Evolutionary conservation across 805 yeast species (phyloP), one percentile per base, ranked within the genome.

Genomic region (Zygotorulaspora danielsina): DNA sequence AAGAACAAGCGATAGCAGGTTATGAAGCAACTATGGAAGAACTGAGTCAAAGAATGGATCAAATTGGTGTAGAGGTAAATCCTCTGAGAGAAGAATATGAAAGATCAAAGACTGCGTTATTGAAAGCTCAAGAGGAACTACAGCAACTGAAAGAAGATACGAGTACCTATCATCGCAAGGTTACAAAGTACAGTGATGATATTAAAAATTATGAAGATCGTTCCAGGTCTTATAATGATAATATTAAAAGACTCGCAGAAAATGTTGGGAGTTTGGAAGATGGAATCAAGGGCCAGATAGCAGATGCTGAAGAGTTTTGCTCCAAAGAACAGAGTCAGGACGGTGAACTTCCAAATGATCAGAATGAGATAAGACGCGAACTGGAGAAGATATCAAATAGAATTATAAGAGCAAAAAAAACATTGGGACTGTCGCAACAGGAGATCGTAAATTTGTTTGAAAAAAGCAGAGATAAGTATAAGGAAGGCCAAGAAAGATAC

Each of bases 341-440:
- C 2, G 42, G 59, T 4, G 68, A 64, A 0, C 57, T 70, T 19
- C 64, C 64, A 0, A 72, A 71, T 27, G 65, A 73, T 2, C 59
- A 66, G 11, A 76, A 75, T 5, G 66, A 71, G 2, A 72, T 82
- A 9, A 71, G 70, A 17, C 45, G 54, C 2, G 81, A 78, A 50
- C 69, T 77, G 36, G 65, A 62, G 17, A 64, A 59, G 13, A 66
- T 79, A 11, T 69, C 73, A 15, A 50, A 56, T 22, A 69, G 70
- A 15, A 70, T 83, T 12, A 63, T 68, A 34, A 69, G 66, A 38
- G 76, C 79, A 2, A 84, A 82, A 48, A 62, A 61, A 29, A 61
- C 64, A 17, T 57, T 79, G 10, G 85, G 84, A 1, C 67, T 74
- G 39, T 57, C 79, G 0, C 72, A 75, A 33, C 81, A 78, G 35